phyloP scores from a whole-genome alignment of 768 basidiomycete genomes.

The Mycena vitilis region DNA sequence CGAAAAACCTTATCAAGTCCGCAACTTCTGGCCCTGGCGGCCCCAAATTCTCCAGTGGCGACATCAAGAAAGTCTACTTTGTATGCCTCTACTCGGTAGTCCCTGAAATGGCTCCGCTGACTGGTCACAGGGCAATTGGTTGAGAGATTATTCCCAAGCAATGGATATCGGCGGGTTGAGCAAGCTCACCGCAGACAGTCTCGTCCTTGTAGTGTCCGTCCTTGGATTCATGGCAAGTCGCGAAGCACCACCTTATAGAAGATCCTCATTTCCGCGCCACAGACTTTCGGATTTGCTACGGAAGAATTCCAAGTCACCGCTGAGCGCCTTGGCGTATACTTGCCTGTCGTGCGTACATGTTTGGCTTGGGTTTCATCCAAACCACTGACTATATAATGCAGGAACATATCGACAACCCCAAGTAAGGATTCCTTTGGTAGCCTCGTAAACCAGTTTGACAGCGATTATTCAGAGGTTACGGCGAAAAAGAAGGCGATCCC shows the following conservation, averaged over 20 bases:
- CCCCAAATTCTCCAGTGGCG: slow-evolving; percentile 70
- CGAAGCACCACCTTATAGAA: not conserved
- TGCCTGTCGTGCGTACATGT: slow-evolving; percentile 65
- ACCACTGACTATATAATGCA: slow-evolving; percentile 35
- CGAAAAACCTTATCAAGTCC: slow-evolving; percentile 56
- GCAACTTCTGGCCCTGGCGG: slow-evolving; percentile 54
- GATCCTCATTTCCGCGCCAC: not conserved
- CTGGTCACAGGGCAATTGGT: slow-evolving; percentile 68
- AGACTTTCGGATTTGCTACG: slow-evolving; percentile 75
- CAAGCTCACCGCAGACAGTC: slow-evolving; percentile 72
- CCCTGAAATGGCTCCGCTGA: not conserved
- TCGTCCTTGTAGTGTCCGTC: slow-evolving; percentile 68
- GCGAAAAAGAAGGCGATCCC: slow-evolving; percentile 75
- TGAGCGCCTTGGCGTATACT: slow-evolving; percentile 81
- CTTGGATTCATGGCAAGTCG: slow-evolving; percentile 65
- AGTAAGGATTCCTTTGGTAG: slow-evolving; percentile 46
- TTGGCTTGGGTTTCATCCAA: not conserved
- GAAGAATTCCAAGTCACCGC: slow-evolving; percentile 78
- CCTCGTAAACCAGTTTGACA: not conserved
- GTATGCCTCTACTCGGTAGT: slow-evolving; percentile 46
- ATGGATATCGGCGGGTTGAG: slow-evolving; percentile 79
- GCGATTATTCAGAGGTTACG: slow-evolving; percentile 66
- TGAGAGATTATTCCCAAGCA: slow-evolving; percentile 78
- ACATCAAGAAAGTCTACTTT: slow-evolving; percentile 78
- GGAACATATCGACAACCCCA: slow-evolving; percentile 87